These are phyloP conservation scores for Ambrosia trifida DNA, from an alignment of 129 eudicot genomes.

Conservation along the genomic window DNA sequence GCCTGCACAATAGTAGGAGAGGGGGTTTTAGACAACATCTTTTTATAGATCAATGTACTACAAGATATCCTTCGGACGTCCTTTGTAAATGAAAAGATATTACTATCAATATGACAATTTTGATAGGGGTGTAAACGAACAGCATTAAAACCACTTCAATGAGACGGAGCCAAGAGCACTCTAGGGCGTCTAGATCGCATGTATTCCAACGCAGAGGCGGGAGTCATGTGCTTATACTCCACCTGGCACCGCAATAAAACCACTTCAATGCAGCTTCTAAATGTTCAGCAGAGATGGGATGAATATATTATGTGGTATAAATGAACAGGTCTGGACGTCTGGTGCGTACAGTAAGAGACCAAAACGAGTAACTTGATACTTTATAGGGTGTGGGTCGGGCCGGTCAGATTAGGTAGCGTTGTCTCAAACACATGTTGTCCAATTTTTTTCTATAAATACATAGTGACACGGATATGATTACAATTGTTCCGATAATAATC, in stretches of 20 bases:
- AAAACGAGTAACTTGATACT: not conserved
- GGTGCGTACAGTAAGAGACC: not conserved
- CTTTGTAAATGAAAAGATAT: too few species aligned
- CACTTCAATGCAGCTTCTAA: not conserved
- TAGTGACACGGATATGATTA: not conserved
- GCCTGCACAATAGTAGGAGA: constrained; percentile 47
- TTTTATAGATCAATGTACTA: too few species aligned
- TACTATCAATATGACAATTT: too few species aligned
- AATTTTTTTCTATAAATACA: not conserved
- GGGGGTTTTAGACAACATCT: not conserved
- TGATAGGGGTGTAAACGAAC: too few species aligned
- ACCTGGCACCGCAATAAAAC: constrained; percentile 42
- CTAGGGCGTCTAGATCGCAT: constrained; percentile 79
- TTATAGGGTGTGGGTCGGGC: too few species aligned
- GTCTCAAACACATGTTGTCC: not conserved
- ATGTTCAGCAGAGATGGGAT: not conserved
- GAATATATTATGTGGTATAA: not conserved
- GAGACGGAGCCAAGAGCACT: constrained; percentile 73
- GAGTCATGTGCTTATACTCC: constrained; percentile 71
- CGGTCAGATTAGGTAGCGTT: not conserved
- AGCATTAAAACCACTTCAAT: too few species aligned
- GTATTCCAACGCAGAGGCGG: constrained; percentile 66
- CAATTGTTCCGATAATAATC: not conserved
- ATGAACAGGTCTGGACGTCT: not conserved
- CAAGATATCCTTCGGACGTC: too few species aligned